Evolutionary conservation across 108 stramenopile genomes (phyloP).

Genomic region (Cyclotella cryptica): DNA sequence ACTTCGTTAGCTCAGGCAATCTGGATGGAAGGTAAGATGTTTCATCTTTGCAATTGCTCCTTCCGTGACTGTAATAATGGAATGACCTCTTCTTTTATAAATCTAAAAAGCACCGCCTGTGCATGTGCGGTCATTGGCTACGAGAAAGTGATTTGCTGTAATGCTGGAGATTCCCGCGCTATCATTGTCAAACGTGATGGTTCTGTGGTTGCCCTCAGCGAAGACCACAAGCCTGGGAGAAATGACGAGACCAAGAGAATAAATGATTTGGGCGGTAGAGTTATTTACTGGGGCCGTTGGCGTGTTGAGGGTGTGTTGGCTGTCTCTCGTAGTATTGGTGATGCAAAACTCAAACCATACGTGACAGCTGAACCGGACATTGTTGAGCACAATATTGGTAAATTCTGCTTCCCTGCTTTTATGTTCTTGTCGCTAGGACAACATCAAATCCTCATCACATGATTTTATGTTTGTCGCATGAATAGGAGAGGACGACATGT

Average conservation of each 20-base stretch:
- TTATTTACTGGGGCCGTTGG: constrained; percentile 95
- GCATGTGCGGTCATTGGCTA: constrained; percentile 79
- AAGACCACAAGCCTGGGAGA: constrained; percentile 96
- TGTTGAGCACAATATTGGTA: constrained; percentile 77
- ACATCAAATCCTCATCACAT: background rate
- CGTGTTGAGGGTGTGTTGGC: constrained; percentile 96
- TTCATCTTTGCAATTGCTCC: background rate
- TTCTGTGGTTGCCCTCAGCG: constrained; percentile 73
- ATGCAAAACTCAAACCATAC: constrained; percentile 91
- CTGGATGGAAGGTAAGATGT: constrained; percentile 64
- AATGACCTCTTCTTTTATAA: no score
- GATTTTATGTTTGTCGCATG: background rate
- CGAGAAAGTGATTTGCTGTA: constrained; percentile 87
- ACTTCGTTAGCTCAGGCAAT: constrained; percentile 82
- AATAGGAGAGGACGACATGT: constrained; percentile 85
- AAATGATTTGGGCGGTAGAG: constrained; percentile 87
- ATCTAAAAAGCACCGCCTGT: constrained; percentile 68
- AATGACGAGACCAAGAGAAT: constrained; percentile 90
- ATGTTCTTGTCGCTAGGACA: background rate
- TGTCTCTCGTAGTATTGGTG: constrained; percentile 94
- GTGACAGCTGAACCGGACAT: constrained; percentile 88
- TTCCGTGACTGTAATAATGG: background rate
- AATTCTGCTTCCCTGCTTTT: background rate
- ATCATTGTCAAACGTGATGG: constrained; percentile 91
- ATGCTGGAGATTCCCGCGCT: constrained; percentile 96